These are phyloP conservation scores for Collybia nuda DNA, from an alignment of 768 basidiomycete species.

Conservation along the genomic window DNA sequence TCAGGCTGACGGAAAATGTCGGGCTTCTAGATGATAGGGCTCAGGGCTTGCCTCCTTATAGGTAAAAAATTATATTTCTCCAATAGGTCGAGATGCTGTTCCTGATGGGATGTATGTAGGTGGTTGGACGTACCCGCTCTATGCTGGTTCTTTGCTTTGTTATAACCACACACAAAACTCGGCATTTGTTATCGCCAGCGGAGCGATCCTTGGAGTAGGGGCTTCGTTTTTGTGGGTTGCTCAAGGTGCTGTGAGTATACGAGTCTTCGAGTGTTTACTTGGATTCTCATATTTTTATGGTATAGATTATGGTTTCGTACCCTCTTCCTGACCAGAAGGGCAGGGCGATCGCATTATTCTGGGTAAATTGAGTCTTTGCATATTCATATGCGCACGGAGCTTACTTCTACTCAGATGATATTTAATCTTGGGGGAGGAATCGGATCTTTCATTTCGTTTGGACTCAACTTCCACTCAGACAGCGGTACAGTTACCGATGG, in stretches of 20 bases:
- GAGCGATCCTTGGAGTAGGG: conserved; percentile 26
- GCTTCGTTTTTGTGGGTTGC: conserved; percentile 28
- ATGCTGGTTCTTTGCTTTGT: conserved; percentile 25
- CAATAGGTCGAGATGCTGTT: neutral
- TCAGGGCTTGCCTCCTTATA: conserved; percentile 22
- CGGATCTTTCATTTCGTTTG: conserved; percentile 28
- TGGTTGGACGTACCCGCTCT: conserved; percentile 26
- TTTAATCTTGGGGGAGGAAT: conserved; percentile 29
- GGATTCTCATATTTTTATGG: too few relatives aligned
- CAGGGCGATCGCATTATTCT: conserved; percentile 24
- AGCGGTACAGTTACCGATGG: conserved; percentile 25
- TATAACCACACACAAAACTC: conserved; percentile 26
- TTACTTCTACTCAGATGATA: conserved; percentile 15
- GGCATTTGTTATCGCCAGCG: conserved; percentile 25
- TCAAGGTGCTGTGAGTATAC: conserved; percentile 22
- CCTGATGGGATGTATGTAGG: conserved; percentile 6
- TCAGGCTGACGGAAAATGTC: too few relatives aligned
- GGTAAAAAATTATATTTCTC: conserved; percentile 11
- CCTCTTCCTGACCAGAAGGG: conserved; percentile 26
- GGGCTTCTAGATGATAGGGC: conserved; percentile 20
- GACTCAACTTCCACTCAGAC: conserved; percentile 23
- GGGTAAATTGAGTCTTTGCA: conserved; percentile 11
- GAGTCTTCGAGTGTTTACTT: neutral
- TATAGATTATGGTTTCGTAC: conserved; percentile 28
- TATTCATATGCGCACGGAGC: neutral